Percentiles rank a stretch among this genome's conserved stretches.
phyloP scores from a whole-genome alignment of 2,329 filamentous ascomycete species.

The Coniosporium uncinatum region DNA sequence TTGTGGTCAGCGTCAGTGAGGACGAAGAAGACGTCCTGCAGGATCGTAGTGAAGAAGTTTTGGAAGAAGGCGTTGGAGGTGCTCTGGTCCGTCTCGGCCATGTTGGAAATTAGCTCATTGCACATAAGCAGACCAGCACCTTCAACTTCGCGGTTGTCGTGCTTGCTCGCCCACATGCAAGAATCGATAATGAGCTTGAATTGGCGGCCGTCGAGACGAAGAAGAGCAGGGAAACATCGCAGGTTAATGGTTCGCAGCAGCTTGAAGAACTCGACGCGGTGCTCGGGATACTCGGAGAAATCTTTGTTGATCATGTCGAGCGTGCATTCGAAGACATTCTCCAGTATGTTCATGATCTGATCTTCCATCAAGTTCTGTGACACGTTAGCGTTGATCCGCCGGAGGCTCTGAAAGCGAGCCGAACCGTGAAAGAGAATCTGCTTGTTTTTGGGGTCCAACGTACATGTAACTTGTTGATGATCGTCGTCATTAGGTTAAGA shows the following conservation, averaged over 20 bases:
- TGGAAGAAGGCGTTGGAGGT: constrained; percentile 97
- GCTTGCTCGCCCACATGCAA: constrained; percentile 99
- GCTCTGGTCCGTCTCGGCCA: constrained; percentile 81
- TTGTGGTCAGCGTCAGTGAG: constrained; percentile 98
- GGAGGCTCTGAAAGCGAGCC: not conserved
- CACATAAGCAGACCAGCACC: constrained; percentile 97
- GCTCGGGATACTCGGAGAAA: constrained; percentile 98
- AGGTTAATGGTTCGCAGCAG: constrained; percentile 93
- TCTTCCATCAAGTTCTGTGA: constrained; percentile 89
- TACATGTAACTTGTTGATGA: constrained; percentile 95
- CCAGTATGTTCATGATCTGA: constrained; percentile 95
- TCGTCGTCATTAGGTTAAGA: constrained; percentile 94
- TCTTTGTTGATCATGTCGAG: constrained; percentile 99
- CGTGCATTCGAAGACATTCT: constrained; percentile 97
- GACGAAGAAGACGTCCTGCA: constrained; percentile 98
- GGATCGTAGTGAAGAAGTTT: constrained; percentile 91
- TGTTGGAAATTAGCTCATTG: constrained; percentile 94
- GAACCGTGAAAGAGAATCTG: constrained; percentile 45
- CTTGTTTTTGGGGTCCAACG: constrained; percentile 51
- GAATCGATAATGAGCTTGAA: constrained; percentile 99
- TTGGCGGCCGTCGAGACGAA: constrained; percentile 91
- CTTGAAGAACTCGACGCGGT: constrained; percentile 99
- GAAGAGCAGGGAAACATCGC: constrained; percentile 90
- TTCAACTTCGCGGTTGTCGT: constrained; percentile 98
- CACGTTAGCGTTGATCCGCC: constrained; percentile 12